Evolutionary conservation across 148 eudicot genomes (phyloP).

Genomic region (Chenopodium quinoa): DNA sequence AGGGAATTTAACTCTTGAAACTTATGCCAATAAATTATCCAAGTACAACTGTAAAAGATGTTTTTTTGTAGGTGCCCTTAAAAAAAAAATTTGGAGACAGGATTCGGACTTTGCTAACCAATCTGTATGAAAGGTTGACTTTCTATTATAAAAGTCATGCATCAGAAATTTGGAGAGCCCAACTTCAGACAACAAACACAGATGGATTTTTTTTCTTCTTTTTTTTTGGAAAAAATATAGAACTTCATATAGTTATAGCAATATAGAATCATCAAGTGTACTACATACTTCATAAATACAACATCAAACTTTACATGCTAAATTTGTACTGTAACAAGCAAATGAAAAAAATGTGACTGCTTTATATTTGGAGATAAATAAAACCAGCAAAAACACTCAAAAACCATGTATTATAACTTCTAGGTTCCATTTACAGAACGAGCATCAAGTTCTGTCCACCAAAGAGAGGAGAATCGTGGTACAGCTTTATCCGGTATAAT

Average conservation of each 20-base stretch:
- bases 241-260: constrained; percentile 1
- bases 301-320: constrained; percentile 10
- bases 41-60: not conserved
- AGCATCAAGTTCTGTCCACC: constrained; percentile 86
- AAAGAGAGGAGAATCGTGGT: constrained; percentile 69
- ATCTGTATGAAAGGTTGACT: not conserved
- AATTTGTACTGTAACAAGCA: constrained; percentile 14
- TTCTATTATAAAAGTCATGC: too few relatives aligned
- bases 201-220: not conserved
- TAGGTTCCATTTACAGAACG: constrained; percentile 43
- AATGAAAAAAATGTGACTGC: not conserved
- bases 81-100: not conserved
- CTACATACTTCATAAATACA: not conserved
- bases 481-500: constrained; percentile 56
- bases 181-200: not conserved
- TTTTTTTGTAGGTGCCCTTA: not conserved
- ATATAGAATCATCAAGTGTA: not conserved
- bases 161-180: not conserved
- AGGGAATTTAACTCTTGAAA: not conserved
- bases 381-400: constrained; percentile 8
- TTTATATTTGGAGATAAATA: constrained; percentile 16
- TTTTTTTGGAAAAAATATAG: not conserved
- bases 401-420: constrained; percentile 8
- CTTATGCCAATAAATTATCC: not conserved
- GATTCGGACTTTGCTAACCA: not conserved